Percentiles rank a stretch among this genome's conserved stretches.
Evolutionary conservation across 1,284 basidiomycete genomes (phyloP).

Genomic region (Lignosus rhinocerotis): DNA sequence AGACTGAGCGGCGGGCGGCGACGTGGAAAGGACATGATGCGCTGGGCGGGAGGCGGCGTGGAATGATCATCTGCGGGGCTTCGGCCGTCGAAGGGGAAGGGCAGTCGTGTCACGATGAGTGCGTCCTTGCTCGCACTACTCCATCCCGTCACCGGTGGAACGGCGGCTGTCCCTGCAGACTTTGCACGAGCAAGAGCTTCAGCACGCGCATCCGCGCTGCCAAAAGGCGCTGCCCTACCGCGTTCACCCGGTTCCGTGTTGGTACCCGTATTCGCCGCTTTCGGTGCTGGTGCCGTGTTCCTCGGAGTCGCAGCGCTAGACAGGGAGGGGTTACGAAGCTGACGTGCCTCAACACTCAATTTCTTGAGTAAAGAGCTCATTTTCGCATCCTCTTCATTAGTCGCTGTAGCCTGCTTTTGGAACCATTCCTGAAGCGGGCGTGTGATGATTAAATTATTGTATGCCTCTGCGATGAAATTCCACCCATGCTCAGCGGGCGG

Average conservation of each 20-base stretch:
- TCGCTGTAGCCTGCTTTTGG: constrained; percentile 10
- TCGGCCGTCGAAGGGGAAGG: constrained; percentile 4
- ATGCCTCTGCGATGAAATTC: constrained; percentile 23
- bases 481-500: constrained; percentile 22
- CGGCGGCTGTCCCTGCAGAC: constrained; percentile 1
- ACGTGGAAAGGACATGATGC: constrained; percentile 14
- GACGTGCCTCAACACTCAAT: constrained; percentile 11
- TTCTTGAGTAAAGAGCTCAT: constrained; percentile 17
- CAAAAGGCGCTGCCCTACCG: constrained; percentile 19
- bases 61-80: neutral
- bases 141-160: neutral
- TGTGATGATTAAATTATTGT: constrained; percentile 26
- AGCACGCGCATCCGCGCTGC: constrained; percentile 21
- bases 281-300: neutral
- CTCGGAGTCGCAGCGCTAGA: neutral
- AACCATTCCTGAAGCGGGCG: constrained; percentile 25
- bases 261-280: neutral
- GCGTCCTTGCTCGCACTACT: constrained; percentile 7
- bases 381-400: constrained; percentile 19
- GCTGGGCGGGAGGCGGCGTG: constrained; percentile 6
- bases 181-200: constrained; percentile 18
- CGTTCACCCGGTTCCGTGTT: constrained; percentile 8
- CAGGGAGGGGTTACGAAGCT: constrained; percentile 5
- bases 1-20: constrained; percentile 20
- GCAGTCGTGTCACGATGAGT: constrained; percentile 11